phyloP scores from a whole-genome alignment of 2,329 filamentous ascomycete genomes.

The Emmonsia crescens region DNA sequence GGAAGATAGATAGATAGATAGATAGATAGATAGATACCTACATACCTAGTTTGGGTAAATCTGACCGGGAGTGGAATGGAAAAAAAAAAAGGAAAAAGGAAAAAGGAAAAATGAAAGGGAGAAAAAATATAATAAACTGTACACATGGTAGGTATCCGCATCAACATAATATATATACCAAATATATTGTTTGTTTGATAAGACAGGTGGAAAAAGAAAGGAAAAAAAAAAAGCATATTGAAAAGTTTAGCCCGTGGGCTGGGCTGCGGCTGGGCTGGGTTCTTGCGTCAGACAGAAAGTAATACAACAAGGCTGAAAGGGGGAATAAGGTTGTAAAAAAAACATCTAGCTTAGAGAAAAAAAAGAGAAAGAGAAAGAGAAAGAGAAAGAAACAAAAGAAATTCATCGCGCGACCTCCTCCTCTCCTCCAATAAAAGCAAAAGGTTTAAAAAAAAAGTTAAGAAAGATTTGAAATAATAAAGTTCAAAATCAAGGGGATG shows the following conservation, averaged over 20 bases:
- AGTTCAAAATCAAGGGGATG: constrained; percentile 9
- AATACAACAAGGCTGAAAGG: neutral
- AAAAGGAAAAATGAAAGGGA: neutral
- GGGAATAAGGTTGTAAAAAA: constrained; percentile 1
- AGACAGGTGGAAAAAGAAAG: neutral
- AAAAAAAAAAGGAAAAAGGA: neutral
- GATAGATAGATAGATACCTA: too few relatives aligned
- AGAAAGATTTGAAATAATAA: constrained; percentile 10
- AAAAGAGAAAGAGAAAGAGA: neutral
- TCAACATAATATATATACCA: constrained; percentile 2
- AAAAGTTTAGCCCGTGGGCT: neutral
- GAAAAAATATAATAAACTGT: neutral
- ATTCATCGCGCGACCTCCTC: neutral
- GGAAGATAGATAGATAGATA: too few relatives aligned
- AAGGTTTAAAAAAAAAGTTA: constrained; percentile 15
- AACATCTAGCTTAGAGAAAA: neutral
- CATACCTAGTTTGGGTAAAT: too few relatives aligned
- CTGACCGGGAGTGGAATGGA: neutral
- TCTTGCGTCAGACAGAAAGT: neutral
- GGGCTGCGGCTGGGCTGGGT: neutral
- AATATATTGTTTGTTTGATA: constrained; percentile 1
- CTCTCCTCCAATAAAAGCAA: neutral
- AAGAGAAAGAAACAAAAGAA: neutral
- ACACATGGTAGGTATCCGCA: neutral
- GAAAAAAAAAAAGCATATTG: neutral